phyloP scores from a whole-genome alignment of 2,329 filamentous ascomycete genomes.

The Colletotrichum sp. region DNA sequence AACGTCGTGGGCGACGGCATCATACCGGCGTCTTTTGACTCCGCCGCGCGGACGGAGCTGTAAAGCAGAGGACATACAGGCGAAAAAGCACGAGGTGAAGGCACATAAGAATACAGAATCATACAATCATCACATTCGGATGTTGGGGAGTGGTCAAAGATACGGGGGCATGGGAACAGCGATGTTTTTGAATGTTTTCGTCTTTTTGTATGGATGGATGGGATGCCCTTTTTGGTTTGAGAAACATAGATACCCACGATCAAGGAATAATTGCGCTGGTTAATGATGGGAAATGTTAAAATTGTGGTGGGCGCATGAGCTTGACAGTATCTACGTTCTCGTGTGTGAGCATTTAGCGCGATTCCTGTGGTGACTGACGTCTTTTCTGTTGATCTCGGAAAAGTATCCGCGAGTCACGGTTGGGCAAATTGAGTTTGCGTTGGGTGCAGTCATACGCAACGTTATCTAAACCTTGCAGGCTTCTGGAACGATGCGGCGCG shows the following conservation, averaged over 20 bases:
- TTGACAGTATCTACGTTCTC: background rate
- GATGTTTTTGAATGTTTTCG: background rate
- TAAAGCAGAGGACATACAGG: background rate
- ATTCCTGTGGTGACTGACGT: background rate
- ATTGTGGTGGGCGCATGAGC: background rate
- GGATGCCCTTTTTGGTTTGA: background rate
- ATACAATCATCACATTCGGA: background rate
- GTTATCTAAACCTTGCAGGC: background rate
- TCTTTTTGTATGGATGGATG: background rate
- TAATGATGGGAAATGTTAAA: background rate
- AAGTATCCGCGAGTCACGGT: background rate
- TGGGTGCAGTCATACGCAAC: background rate
- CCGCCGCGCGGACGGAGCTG: background rate
- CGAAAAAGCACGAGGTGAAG: background rate
- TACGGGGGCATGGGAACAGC: background rate
- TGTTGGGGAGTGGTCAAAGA: background rate
- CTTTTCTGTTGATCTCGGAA: background rate
- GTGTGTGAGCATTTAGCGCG: no score
- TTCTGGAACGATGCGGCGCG: background rate
- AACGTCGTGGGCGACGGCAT: background rate
- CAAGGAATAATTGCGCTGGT: background rate
- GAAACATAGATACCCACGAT: constrained; percentile 17
- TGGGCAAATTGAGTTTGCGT: background rate
- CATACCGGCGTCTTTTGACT: background rate
- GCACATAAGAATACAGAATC: background rate